These are phyloP conservation scores for Verticillium longisporum DNA, from an alignment of 2,329 filamentous ascomycete species.

Conservation along the genomic window DNA sequence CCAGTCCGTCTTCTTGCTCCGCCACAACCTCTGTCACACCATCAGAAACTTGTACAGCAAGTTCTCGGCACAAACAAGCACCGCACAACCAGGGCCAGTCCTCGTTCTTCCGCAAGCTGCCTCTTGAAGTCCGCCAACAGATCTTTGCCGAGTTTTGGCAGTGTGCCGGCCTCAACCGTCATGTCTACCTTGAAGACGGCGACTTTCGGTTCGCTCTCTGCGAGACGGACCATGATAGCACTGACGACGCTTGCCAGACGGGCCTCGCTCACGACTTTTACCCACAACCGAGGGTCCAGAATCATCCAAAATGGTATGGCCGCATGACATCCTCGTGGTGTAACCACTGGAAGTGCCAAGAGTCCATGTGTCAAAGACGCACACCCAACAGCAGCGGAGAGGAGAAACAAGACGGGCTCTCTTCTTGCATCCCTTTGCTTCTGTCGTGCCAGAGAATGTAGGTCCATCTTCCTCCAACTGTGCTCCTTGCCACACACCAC, in stretches of 20 bases:
- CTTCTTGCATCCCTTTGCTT: conserved; percentile 5
- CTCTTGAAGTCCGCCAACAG: conserved; percentile 8
- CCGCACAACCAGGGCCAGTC: conserved; percentile 3
- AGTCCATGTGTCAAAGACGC: conserved; percentile 3
- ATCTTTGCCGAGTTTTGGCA: conserved; percentile 8
- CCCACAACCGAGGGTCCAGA: conserved; percentile 1
- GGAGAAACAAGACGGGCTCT: neutral
- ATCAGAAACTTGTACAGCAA: neutral
- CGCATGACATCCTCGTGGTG: conserved; percentile 11
- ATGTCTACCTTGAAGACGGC: conserved; percentile 3
- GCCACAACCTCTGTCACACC: neutral
- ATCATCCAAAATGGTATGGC: conserved; percentile 8
- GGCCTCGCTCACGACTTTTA: conserved; percentile 5
- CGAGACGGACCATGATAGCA: conserved; percentile 6
- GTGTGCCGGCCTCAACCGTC: conserved; percentile 3
- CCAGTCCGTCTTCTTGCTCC: neutral
- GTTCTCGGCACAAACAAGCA: neutral
- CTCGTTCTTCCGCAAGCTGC: conserved; percentile 4
- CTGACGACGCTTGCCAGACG: conserved; percentile 6
- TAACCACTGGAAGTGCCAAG: conserved; percentile 13
- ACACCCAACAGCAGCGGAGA: neutral
- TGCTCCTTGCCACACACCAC: neutral
- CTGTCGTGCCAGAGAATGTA: conserved; percentile 10
- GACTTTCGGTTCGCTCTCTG: conserved; percentile 5
- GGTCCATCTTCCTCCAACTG: neutral